Conservation (phyloP, 2,329 filamentous ascomycete species). For the Aspergillus texensis region DNA sequence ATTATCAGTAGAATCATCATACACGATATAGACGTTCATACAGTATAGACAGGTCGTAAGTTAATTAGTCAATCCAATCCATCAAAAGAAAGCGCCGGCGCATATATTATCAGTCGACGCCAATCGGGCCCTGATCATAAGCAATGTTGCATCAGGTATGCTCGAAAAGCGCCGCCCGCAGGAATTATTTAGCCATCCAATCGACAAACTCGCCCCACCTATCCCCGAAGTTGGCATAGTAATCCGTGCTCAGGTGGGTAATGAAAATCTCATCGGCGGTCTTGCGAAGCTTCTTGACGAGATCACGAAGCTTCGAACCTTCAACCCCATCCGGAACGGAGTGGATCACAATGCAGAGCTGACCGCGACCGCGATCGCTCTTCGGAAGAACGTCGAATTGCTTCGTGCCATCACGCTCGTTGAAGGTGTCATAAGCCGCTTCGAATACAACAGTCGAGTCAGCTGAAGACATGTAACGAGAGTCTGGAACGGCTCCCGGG, state of each 20-base stretch:
- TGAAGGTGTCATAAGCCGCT: slow-evolving; percentile 43
- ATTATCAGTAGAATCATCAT: neutral
- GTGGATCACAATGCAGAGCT: slow-evolving; percentile 43
- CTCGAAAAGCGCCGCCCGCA: neutral
- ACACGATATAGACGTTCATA: neutral
- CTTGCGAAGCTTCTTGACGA: slow-evolving; percentile 39
- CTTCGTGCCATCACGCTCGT: slow-evolving; percentile 34
- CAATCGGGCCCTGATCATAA: slow-evolving; percentile 1
- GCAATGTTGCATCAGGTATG: neutral
- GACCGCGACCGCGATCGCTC: slow-evolving; percentile 34
- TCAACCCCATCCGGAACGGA: slow-evolving; percentile 37
- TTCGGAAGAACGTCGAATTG: slow-evolving; percentile 36
- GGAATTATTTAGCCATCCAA: slow-evolving; percentile 30
- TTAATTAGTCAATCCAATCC: neutral
- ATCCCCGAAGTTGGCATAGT: slow-evolving; percentile 44
- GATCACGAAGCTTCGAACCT: slow-evolving; percentile 30
- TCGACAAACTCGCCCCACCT: slow-evolving; percentile 43
- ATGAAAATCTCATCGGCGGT: slow-evolving; percentile 45
- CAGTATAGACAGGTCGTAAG: slow-evolving; percentile 4
- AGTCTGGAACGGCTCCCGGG: slow-evolving; percentile 48
- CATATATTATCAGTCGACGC: slow-evolving; percentile 8
- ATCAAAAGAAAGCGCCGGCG: slow-evolving; percentile 7
- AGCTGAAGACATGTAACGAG: slow-evolving; percentile 43
- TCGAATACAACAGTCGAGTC: slow-evolving; percentile 53
- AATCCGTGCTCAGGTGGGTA: slow-evolving; percentile 42